Evolutionary conservation across 2,329 filamentous ascomycete species (phyloP).

Genomic region (Fusarium austroafricanum): DNA sequence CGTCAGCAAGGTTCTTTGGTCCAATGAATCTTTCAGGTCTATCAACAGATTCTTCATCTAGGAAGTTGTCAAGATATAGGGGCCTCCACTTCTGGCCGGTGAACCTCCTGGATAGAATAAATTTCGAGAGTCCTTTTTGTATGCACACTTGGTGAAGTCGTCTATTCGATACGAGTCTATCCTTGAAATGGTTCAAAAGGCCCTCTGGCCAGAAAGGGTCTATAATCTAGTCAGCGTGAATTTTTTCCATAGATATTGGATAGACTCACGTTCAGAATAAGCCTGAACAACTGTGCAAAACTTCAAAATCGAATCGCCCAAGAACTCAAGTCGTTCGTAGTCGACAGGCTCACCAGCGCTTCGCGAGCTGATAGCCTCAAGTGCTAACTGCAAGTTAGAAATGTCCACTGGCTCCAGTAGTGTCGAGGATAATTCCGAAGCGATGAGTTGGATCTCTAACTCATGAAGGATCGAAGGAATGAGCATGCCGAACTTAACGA

Average conservation of each 20-base stretch:
- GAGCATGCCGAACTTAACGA: slow-evolving; percentile 67
- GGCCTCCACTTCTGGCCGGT: slow-evolving; percentile 79
- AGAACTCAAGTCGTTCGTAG: slow-evolving; percentile 87
- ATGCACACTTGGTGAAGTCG: slow-evolving; percentile 75
- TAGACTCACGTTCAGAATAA: slow-evolving; percentile 60
- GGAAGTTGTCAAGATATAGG: slow-evolving; percentile 61
- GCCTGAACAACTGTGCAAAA: slow-evolving; percentile 76
- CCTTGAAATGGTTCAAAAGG: slow-evolving; percentile 75
- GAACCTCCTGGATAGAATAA: slow-evolving; percentile 76
- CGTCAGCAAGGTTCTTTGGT: slow-evolving; percentile 86
- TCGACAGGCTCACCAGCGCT: slow-evolving; percentile 69
- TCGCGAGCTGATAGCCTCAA: slow-evolving; percentile 77
- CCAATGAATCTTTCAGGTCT: slow-evolving; percentile 61
- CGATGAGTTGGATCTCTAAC: slow-evolving; percentile 74
- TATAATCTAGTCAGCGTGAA: slow-evolving; percentile 42
- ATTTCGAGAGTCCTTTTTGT: slow-evolving; percentile 74
- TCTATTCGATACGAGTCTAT: slow-evolving; percentile 78
- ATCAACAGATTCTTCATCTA: slow-evolving; percentile 32
- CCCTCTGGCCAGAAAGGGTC: slow-evolving; percentile 81
- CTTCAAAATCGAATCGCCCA: slow-evolving; percentile 88
- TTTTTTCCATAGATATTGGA: fast-evolving
- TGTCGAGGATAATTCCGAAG: slow-evolving; percentile 63
- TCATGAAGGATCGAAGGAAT: slow-evolving; percentile 79
- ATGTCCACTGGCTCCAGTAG: slow-evolving; percentile 60
- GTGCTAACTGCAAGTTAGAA: slow-evolving; percentile 64